phyloP scores from a whole-genome alignment of 768 basidiomycete species.

The Pisolithus marmoratus region DNA sequence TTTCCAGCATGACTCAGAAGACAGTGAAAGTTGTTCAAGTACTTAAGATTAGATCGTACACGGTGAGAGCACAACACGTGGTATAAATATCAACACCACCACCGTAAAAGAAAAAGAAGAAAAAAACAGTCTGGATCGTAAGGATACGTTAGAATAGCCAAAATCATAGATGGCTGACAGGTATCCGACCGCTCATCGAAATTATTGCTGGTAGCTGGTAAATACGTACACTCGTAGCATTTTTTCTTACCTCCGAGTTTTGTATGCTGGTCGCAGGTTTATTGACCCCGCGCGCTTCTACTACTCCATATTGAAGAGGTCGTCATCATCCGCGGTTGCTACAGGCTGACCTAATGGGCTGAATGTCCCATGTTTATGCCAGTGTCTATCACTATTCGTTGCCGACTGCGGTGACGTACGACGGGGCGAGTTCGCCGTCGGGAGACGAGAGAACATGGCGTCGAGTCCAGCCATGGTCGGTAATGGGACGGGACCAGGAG shows the following conservation, averaged over 20 bases:
- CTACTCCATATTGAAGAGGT: conserved; percentile 61
- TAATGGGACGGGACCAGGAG: conserved; percentile 7
- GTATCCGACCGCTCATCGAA: conserved; percentile 24
- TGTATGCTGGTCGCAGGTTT: neutral
- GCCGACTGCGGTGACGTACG: conserved; percentile 22
- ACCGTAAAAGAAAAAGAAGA: neutral
- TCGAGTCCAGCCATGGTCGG: conserved; percentile 34
- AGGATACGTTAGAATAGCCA: conserved; percentile 5
- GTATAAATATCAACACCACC: conserved; percentile 22
- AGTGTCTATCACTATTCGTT: conserved; percentile 24
- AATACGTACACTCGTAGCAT: conserved; percentile 19
- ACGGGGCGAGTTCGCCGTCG: conserved; percentile 17
- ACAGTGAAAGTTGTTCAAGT: neutral
- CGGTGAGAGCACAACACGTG: conserved; percentile 4
- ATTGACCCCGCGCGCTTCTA: neutral
- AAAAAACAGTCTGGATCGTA: neutral
- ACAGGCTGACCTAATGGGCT: conserved; percentile 63
- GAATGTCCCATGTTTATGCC: conserved; percentile 34
- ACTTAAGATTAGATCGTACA: neutral
- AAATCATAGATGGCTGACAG: conserved; percentile 19
- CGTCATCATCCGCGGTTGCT: conserved; percentile 55
- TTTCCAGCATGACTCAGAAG: neutral
- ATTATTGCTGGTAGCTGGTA: conserved; percentile 26
- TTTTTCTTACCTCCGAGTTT: neutral
- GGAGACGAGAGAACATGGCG: conserved; percentile 48